A percentile compares a stretch with the other conserved stretches of the same genome.
Conservation (phyloP, 2,329 filamentous ascomycete species). For the Diaporthe australafricana region DNA sequence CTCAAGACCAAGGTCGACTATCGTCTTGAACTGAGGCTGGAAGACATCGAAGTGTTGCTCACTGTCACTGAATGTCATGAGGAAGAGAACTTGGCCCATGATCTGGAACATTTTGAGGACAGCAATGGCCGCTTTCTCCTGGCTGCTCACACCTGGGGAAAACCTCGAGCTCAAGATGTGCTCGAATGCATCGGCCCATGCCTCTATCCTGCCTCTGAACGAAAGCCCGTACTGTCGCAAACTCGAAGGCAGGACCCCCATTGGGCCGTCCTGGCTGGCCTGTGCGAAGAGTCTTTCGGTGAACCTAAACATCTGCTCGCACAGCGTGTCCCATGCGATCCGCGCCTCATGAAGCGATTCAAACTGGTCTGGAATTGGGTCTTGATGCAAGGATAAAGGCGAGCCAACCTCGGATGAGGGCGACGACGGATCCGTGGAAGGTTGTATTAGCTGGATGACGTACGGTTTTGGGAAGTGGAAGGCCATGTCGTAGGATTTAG, state of each 20-base stretch:
- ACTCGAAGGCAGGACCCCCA: conserved; percentile 62
- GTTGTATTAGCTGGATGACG: conserved; percentile 64
- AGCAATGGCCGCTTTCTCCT: conserved; percentile 70
- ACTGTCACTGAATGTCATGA: conserved; percentile 70
- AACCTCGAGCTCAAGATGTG: conserved; percentile 63
- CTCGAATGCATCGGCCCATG: conserved; percentile 69
- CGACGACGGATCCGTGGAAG: conserved; percentile 50
- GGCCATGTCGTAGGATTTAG: conserved; percentile 76
- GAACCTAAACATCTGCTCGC: conserved; percentile 68
- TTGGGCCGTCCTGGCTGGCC: conserved; percentile 61
- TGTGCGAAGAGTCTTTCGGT: conserved; percentile 65
- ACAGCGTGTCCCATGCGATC: conserved; percentile 66
- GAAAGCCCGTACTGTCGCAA: conserved; percentile 59
- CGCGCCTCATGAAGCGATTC: conserved; percentile 65
- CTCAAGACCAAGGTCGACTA: conserved; percentile 69
- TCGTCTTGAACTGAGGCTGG: conserved; percentile 61
- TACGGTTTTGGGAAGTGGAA: conserved; percentile 74
- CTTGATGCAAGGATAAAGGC: conserved; percentile 52
- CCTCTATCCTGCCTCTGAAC: conserved; percentile 62
- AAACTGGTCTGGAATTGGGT: conserved; percentile 59
- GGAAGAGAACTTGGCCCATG: conserved; percentile 67
- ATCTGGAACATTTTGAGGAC: conserved; percentile 73
- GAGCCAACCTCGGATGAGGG: conserved; percentile 58
- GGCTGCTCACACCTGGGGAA: conserved; percentile 59
- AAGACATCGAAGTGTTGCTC: conserved; percentile 71